Base-by-base conservation (phyloP, 2,329 filamentous ascomycete genomes). In the Aspergillus sp. region DNA sequence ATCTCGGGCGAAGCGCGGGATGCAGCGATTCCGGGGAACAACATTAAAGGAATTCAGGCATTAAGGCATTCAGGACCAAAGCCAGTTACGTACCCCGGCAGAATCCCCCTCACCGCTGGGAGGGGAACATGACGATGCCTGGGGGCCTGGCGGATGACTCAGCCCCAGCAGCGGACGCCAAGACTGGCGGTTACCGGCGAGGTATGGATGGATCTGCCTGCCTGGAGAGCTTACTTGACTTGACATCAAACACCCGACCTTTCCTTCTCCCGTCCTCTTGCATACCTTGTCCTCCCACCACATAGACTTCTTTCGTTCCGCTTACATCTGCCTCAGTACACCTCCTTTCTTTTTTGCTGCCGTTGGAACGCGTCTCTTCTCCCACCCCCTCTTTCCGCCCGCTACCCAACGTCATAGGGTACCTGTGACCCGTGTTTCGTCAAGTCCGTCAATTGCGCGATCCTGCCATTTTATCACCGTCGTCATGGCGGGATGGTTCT, bases 401-500 rank as follows among this genome's bases (percentile, higher is more conserved):
- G 29, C 12, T n/a, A 56, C 58, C 60, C 57, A 64, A 66, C 66
- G 64, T 68, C 66, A 68, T 68, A 57, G 55, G 56, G 53, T 55
- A 32, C 36, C 39, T 42, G 36, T 54, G 58, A 39, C 31, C 14
- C 32, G 11, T 36, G 11, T 12, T 10, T 16, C 14, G 32, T 29
- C 26, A 29, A 29, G 26, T 54, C 45, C 54, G 55, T 52, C 58
- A 60, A 24, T 60, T 52, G 51, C 24, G 47, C 51, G 7, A 57
- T 53, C 57, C 47, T 56, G 60, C 49, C 54, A 53, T 45, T 49
- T 39, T 49, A 4, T 31, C 49, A 65, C 68, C 67, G 81, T 78
- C 69, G 90, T 84, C 84, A 97, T 97, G 93, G 89, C 92, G 74
- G 92, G 93, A 84, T 99, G 94, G 94, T 98, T 96, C 75, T 91